Evolutionary conservation across 306 rosid genomes (phyloP), one percentile per base, ranked within the genome.

Genomic region (Hippophae rhamnoides): DNA sequence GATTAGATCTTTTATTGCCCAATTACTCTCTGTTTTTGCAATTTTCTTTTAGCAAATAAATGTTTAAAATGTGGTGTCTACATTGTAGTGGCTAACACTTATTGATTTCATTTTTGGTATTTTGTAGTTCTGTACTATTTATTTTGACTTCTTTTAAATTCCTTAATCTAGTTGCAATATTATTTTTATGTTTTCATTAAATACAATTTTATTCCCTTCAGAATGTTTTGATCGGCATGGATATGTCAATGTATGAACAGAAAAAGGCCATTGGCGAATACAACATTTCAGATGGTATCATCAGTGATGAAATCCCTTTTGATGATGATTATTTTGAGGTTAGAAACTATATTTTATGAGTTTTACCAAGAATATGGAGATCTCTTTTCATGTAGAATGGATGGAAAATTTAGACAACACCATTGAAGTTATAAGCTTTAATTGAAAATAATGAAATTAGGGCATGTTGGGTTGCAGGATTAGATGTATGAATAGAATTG

Each of bases 141-240:
- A 18, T 48, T 52, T 18, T 43, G 7, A 18, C 23, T 18, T 18
- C 23, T 60, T 45, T 49, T 56, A 42, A 27, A n/a, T 71, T 13
- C 49, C 42, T 60, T 43, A 63, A 26, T 66, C 61, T 12, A 46
- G 5, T 14, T 56, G 2, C 54, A 40, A 44, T 42, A 8, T 38
- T 62, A 65, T 14, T 64, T 65, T 54, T 48, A 7, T 13, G 58
- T 51, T 59, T 65, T 53, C 64, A 65, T 56, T 57, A 71, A 55
- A 77, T 50, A 58, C 60, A 38, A 13, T 64, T 64, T 40, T 62
- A 62, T 65, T 68, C 44, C 72, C 68, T 63, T 65, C 83, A 87
- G 96, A 90, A 68, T 69, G 98, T 64, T 76, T 78, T 90, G 65
- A 76, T 90, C 61, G 96, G 92, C 71, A 87, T 83, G 89, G 98